These are phyloP conservation scores for Candida dajiaensis DNA, from an alignment of 805 yeast genomes.

Conservation along the genomic window DNA sequence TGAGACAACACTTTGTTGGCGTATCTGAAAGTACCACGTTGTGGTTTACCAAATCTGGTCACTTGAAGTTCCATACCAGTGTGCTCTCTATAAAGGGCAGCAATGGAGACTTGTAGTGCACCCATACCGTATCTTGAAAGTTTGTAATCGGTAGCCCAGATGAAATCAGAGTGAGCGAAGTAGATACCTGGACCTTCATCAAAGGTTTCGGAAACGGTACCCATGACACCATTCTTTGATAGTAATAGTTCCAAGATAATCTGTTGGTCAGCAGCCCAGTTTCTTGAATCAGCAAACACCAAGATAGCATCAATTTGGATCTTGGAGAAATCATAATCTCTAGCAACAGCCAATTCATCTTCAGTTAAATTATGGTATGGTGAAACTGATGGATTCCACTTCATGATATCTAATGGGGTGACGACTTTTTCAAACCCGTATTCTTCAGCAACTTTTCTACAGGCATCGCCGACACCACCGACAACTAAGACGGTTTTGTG, in stretches of 20 bases:
- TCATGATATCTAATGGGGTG: slow-evolving; percentile 76
- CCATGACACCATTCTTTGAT: slow-evolving; percentile 77
- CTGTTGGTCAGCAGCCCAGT: slow-evolving; percentile 92
- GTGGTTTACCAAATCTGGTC: slow-evolving; percentile 86
- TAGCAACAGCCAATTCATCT: slow-evolving; percentile 53
- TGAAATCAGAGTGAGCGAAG: slow-evolving; percentile 88
- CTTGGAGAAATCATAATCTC: slow-evolving; percentile 58
- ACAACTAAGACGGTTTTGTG: slow-evolving; percentile 76
- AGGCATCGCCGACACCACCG: slow-evolving; percentile 83
- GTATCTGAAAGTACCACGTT: slow-evolving; percentile 76
- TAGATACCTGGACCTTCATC: slow-evolving; percentile 79
- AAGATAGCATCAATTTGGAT: slow-evolving; percentile 71
- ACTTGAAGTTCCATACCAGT: slow-evolving; percentile 78
- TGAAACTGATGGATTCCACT: slow-evolving; percentile 81
- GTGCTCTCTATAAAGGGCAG: slow-evolving; percentile 77
- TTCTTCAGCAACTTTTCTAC: slow-evolving; percentile 74
- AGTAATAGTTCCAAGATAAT: slow-evolving; percentile 76
- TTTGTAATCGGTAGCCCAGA: slow-evolving; percentile 87
- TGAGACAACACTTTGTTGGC: slow-evolving; percentile 70
- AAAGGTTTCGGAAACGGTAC: slow-evolving; percentile 63
- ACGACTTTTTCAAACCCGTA: slow-evolving; percentile 82
- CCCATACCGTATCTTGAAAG: slow-evolving; percentile 91
- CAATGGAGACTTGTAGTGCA: slow-evolving; percentile 82
- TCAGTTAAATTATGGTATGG: slow-evolving; percentile 78
- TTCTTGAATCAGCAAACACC: slow-evolving; percentile 88